Base-by-base conservation (phyloP, 257 asterid genomes). In the Scutellaria minor region DNA sequence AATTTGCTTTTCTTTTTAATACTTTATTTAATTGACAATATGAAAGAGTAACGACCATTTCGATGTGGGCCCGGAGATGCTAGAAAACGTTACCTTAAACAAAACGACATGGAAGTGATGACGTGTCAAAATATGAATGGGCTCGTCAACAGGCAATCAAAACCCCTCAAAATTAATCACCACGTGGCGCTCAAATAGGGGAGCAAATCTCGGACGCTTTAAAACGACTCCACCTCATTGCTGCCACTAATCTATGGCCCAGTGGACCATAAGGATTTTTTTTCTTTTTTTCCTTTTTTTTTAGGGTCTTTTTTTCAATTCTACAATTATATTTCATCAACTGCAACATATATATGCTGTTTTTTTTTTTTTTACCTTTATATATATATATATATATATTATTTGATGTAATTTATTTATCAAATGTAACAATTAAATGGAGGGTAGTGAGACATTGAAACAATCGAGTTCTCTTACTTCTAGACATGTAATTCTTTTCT, bases 221-320 rank as follows among this genome's bases (percentile, higher is more conserved):
- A 13, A 42, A 60, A 78, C 70, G 24, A n/a, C 70, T 74, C 77
- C 78, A 78, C 78, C 72, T 50, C 81, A 62, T 73, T 20, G 27
- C 5, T 64, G 84, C 85, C 88, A 84, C 88, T 66, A 78, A 76
- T 78, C 78, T 20, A 53, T 11, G 1, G 55, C 78, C 65, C 68
- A 75, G 4, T 83, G 82, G 75, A 50, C 83, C 85, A 37, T 35
- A 12, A n/a, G 6, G 2, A 2, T n/a, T 9, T 35, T 41, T 15
- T 18, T 7, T 3, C 12, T 12, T 15, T 13, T 9, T n/a, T 41
- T 45, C n/a, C n/a, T 1, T 3, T 3, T 9, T 35, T 37, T 35
- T 14, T 11, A 0, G 0, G 35, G 15, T 42, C 1, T 6, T 56
- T 42, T 24, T 22, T 22, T 2, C 27, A 22, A 22, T 22, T 22